Base-by-base conservation (phyloP, 73 alveolate genomes). In the Stentor roeselii region DNA sequence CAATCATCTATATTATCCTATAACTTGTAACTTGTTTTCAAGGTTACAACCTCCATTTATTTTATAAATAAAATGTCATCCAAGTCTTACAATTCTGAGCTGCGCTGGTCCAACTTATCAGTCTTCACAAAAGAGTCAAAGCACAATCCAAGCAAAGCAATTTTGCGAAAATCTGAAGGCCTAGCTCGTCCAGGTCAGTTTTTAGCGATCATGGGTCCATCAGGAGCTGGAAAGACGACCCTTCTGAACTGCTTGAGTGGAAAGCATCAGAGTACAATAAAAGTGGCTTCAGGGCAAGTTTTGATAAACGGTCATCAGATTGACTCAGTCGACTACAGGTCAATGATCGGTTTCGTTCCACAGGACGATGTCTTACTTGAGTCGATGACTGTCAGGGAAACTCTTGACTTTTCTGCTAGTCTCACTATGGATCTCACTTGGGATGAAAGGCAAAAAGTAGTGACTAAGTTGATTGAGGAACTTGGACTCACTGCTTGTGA, bases 311-410 rank as follows among this genome's bases (percentile, higher is more conserved):
- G 67, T 6, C 6, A 21, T 11, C 67, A 6, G 6, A 50, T 50
- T 50, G 21, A 50, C 6, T 50, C 67, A 11, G 6, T 50, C 6
- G 21, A 50, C 67, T 50, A 50, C 21, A 50, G 21, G 21, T 6
- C 67, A 50, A 50, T 50, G 67, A 50, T 50, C 6, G 67, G 67
- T 21, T 50, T 50, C 76, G 93, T 86, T 42, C 87, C 60, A 40
- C 92, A 88, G 76, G 93, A 88, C 85, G 93, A 88, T 86, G 77
- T 88, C n/a, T 59, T 88, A 59, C 76, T 84, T 21, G 86, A 75
- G 31, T 50, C 59, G 1, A 39, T 85, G 31, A 88, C 93, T 0
- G 88, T 86, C 4, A 84, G 91, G 76, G 93, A 88, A 77, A 75
- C 89, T 42, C 82, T 88, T 32, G 14, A 42, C 61, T 88, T 88